Base-by-base conservation (phyloP, 768 basidiomycete genomes). In the Favolaschia claudopus region DNA sequence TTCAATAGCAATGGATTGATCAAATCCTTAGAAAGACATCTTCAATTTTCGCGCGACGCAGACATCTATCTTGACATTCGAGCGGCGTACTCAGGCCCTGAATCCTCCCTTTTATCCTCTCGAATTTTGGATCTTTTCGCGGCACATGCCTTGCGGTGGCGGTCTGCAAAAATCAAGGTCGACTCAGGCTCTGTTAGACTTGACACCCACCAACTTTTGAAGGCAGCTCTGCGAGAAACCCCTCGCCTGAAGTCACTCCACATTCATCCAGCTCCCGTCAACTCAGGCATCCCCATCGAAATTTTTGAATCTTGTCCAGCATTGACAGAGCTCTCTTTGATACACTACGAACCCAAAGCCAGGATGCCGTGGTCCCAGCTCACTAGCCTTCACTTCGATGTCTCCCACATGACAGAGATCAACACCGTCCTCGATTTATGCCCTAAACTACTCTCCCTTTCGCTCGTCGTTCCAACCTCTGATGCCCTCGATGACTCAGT, bases 351-450 rank as follows among this genome's bases (percentile, higher is more conserved):
- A 15, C 39, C 51, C 24, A 8, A 13, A 27, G 5, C 22, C 25
- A 24, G 28, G 5, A 32, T 53, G 9, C 51, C 51, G 10, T 53
- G 40, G 39, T 17, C 38, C 39, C 51, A 53, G 31, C 51, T 53
- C 29, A 53, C 51, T 15, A 53, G 39, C 22, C 40, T 53, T 17
- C 39, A 53, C 25, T 53, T 42, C 19, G 15, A 22, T 4, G 14
- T 32, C 8, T 15, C 12, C 15, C 5, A 40, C 29, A 8, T 24
- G 12, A 8, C 22, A 24, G 10, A 33, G 19, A 43, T 53, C 4
- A 20, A 42, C 5, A 43, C 39, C 19, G 51, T 53, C 38, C 28
- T 53, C 15, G 22, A 43, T 32, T 32, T 32, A 8, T 53, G 51
- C 22, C 38, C 51, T 15, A 31, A 24, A 6, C 39, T 53, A 22